Base-by-base conservation (phyloP, 1,284 basidiomycete species). In the Moniliophthora roreri region DNA sequence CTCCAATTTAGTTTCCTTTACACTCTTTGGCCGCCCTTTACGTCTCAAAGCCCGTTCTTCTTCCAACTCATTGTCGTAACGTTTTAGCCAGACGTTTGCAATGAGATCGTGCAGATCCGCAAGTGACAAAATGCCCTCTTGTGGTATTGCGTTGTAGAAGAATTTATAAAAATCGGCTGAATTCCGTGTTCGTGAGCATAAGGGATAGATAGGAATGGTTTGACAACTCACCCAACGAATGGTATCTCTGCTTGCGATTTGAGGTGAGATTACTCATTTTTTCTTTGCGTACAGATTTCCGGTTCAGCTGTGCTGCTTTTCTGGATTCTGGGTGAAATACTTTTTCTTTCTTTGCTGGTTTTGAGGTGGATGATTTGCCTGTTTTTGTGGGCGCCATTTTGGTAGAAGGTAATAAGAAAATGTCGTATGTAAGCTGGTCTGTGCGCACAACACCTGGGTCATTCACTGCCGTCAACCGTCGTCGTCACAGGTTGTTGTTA, bases 301-400 rank as follows among this genome's bases (percentile, higher is more conserved):
- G 81, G 16, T 82, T 78, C 9, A 94, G 76, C 66, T 94, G 93
- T 16, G 80, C 84, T 2, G 93, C 93, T 76, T 91, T 91, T 55
- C 90, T 77, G 26, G 90, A 93, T 50, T 85, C 76, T 3, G 90
- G 90, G 64, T 93, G 90, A 58, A 87, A 87, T 9, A 91, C 62
- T 62, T 91, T 91, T 62, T 89, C 87, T 69, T 84, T 89, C 66
- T 85, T 87, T 7, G 70, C 52, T 55, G 65, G 66, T 28, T 64
- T 53, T 28, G 63, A 53, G 9, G 69, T 50, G 48, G 63, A 56
- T 11, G 70, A 28, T 63, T 73, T 73, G 28, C 62, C 59, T 58
- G 63, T 63, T 56, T 68, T 70, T 58, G 69, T 62, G 46, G 73
- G 71, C n/a, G 72, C 69, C 74, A 76, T 76, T 45, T 48, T 48